A percentile compares a stretch with the other conserved stretches of the same genome.
Conservation (phyloP, 208 protist species). For the Leishmania lainsoni region DNA sequence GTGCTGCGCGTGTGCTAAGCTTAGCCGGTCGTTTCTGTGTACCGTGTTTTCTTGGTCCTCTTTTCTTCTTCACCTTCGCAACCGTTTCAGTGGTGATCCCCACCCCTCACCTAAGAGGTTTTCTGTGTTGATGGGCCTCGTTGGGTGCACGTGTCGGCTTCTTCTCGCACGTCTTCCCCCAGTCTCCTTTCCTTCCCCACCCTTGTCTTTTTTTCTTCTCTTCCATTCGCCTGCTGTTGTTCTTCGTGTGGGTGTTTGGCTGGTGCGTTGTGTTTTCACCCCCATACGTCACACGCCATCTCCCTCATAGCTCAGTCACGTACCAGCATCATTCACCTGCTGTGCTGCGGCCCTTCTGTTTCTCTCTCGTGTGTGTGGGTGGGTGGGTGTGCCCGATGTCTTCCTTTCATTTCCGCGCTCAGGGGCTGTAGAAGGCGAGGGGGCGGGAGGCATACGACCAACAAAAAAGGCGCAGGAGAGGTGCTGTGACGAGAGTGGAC, state of each 20-base stretch:
- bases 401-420: neutral
- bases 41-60: neutral
- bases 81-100: neutral
- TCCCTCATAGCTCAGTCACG: neutral
- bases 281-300: neutral
- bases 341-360: neutral
- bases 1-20: neutral
- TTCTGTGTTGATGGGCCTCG: no score
- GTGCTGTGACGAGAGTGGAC: no score
- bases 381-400: neutral
- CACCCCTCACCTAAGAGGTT: no score
- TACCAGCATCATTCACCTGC: neutral
- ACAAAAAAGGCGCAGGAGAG: neutral
- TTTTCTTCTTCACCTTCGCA: neutral
- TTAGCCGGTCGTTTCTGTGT: neutral
- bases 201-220: neutral
- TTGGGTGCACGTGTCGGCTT: no score
- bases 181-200: no score
- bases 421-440: neutral
- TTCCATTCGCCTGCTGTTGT: no score
- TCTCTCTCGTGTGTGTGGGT: neutral
- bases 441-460: neutral
- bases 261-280: neutral
- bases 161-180: no score
- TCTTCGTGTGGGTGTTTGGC: neutral